phyloP scores from a whole-genome alignment of 1,139 yeast species.

The Magnusiomyces suaveolens region DNA sequence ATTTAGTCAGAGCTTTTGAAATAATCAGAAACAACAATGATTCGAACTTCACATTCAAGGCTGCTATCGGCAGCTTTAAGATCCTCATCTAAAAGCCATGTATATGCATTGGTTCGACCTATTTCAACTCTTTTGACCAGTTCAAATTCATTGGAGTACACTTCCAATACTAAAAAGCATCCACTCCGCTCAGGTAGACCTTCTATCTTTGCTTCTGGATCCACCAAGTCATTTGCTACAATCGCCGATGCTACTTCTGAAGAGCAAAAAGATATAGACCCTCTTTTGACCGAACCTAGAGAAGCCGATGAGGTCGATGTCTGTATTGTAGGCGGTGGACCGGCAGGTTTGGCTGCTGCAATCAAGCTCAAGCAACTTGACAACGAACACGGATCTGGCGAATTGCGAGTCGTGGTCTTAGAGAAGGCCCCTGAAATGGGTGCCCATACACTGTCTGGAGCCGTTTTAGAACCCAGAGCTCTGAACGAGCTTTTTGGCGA shows the following conservation, averaged over 20 bases:
- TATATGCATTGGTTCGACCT: background rate
- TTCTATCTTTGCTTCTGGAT: background rate
- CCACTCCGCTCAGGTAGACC: background rate
- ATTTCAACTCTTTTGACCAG: too few species aligned
- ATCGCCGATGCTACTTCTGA: conserved; percentile 14
- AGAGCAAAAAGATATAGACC: conserved; percentile 13
- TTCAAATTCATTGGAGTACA: background rate
- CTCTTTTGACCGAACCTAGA: conserved; percentile 42
- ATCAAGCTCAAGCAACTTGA: conserved; percentile 81
- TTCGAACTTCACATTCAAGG: too few species aligned
- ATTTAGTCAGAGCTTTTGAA: too few species aligned
- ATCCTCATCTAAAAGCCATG: background rate
- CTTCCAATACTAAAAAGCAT: background rate
- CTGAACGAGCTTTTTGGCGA: conserved; percentile 71
- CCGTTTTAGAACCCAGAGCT: conserved; percentile 84
- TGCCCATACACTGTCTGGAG: conserved; percentile 86
- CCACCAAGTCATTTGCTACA: conserved; percentile 8
- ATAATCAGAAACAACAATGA: too few species aligned
- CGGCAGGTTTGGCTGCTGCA: conserved; percentile 93
- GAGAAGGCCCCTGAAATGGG: conserved; percentile 91
- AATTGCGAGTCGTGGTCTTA: conserved; percentile 71
- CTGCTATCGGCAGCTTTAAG: background rate
- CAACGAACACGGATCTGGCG: conserved; percentile 53
- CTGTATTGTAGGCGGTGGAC: conserved; percentile 95
- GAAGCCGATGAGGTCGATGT: conserved; percentile 83